These are phyloP conservation scores for Gryganskiella cystojenkinii DNA, from an alignment of 192 early-diverging fungal genomes.

Conservation along the genomic window DNA sequence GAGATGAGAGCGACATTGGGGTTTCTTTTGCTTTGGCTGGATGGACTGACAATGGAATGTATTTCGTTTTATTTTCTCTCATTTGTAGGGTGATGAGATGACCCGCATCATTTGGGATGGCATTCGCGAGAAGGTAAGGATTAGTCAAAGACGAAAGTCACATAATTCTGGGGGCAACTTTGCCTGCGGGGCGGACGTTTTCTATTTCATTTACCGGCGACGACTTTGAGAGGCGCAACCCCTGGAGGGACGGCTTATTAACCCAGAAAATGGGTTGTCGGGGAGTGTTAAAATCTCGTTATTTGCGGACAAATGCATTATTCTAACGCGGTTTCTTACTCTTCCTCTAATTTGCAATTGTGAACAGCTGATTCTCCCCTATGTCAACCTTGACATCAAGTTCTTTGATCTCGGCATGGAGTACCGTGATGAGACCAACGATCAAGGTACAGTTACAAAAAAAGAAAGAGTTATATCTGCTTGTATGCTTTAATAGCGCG, in stretches of 20 bases:
- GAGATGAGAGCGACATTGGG: neutral
- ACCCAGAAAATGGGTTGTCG: too few relatives aligned
- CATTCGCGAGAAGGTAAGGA: slow-evolving; percentile 87
- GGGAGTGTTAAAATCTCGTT: too few relatives aligned
- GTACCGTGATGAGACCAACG: slow-evolving; percentile 82
- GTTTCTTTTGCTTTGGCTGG: neutral
- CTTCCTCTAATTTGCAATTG: too few relatives aligned
- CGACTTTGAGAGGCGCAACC: too few relatives aligned
- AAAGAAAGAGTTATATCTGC: neutral
- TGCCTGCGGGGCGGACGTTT: too few relatives aligned
- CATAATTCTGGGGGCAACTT: too few relatives aligned
- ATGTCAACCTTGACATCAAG: slow-evolving; percentile 91
- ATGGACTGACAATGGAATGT: neutral
- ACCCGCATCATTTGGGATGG: slow-evolving; percentile 97
- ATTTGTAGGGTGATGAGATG: slow-evolving; percentile 99
- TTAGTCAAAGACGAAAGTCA: too few relatives aligned
- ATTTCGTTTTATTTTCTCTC: slow-evolving; percentile 6
- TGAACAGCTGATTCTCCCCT: slow-evolving; percentile 89
- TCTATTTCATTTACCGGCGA: too few relatives aligned
- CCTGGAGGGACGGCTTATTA: too few relatives aligned
- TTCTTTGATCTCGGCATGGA: slow-evolving; percentile 97
- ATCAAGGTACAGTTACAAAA: slow-evolving; percentile 44
- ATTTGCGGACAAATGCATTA: too few relatives aligned
- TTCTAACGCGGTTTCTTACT: too few relatives aligned
- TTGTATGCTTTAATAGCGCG: neutral